These are phyloP conservation scores for Xylariaceae sp. DNA, from an alignment of 2,329 filamentous ascomycete genomes.

Conservation along the genomic window DNA sequence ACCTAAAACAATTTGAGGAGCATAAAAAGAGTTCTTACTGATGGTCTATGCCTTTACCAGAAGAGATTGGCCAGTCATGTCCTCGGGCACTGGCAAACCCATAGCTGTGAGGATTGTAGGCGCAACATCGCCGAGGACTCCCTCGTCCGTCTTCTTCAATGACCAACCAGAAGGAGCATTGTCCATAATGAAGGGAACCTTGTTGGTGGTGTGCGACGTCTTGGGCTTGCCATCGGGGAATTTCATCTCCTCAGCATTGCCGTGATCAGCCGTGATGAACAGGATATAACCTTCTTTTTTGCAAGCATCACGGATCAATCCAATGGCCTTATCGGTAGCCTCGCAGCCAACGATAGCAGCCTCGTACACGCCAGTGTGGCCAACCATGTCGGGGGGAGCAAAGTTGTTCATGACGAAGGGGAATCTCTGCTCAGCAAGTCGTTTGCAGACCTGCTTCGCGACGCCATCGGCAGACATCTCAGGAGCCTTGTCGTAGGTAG, in stretches of 20 bases:
- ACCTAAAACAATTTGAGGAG: slow-evolving; percentile 6
- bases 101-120: slow-evolving; percentile 91
- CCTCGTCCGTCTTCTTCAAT: slow-evolving; percentile 76
- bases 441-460: slow-evolving; percentile 87
- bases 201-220: slow-evolving; percentile 97
- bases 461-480: slow-evolving; percentile 95
- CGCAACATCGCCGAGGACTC: slow-evolving; percentile 95
- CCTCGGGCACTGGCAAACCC: slow-evolving; percentile 87
- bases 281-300: slow-evolving; percentile 92
- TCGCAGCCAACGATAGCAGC: slow-evolving; percentile 85
- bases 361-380: slow-evolving; percentile 96
- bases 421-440: slow-evolving; percentile 83
- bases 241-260: slow-evolving; percentile 99
- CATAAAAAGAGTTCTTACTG: neutral
- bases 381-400: slow-evolving; percentile 98
- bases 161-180: slow-evolving; percentile 92
- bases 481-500: slow-evolving; percentile 93
- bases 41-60: slow-evolving; percentile 66
- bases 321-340: slow-evolving; percentile 93
- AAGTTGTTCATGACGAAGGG: slow-evolving; percentile 99
- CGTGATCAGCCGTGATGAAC: slow-evolving; percentile 96
- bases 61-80: slow-evolving; percentile 89
- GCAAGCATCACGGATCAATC: slow-evolving; percentile 89
- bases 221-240: slow-evolving; percentile 95
- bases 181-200: slow-evolving; percentile 97